Evolutionary conservation across 352 stramenopile genomes (phyloP).

Genomic region (Globisporangium lucens): DNA sequence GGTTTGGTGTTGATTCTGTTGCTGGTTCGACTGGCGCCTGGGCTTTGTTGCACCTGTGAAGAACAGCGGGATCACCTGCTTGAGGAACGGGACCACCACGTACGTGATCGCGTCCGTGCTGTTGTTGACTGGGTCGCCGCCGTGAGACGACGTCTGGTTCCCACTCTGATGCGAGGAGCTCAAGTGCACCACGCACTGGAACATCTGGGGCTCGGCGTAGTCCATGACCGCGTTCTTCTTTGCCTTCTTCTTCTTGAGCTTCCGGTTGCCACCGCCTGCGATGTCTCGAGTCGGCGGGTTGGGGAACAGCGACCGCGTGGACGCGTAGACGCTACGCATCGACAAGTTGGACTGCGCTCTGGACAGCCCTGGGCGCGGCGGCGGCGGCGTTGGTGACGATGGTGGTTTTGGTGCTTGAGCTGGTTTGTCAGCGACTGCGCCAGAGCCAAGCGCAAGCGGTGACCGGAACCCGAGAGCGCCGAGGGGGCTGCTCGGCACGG

Average conservation of each 20-base stretch:
- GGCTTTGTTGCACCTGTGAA: background rate
- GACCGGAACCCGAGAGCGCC: constrained; percentile 8
- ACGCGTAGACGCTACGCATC: constrained; percentile 17
- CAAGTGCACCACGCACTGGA: constrained; percentile 34
- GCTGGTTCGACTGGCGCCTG: background rate
- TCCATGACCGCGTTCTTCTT: constrained; percentile 48
- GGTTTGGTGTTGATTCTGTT: background rate
- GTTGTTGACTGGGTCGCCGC: background rate
- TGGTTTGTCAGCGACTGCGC: background rate
- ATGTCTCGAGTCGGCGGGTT: background rate
- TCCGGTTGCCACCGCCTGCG: background rate
- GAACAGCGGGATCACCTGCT: constrained; percentile 14
- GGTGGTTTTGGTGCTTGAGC: background rate
- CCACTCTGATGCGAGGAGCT: background rate
- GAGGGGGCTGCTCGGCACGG: background rate
- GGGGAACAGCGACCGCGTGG: constrained; percentile 16
- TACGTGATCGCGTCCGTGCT: constrained; percentile 11
- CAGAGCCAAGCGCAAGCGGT: constrained; percentile 1
- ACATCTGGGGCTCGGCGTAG: constrained; percentile 27
- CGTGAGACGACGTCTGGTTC: background rate
- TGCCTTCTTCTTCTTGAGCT: constrained; percentile 14
- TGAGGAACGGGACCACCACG: constrained; percentile 14
- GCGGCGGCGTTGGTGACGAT: background rate
- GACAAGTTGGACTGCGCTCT: background rate
- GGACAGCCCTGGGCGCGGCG: background rate